These are phyloP conservation scores for Polyporus tsugae DNA, from an alignment of 1,284 basidiomycete species.

Conservation along the genomic window DNA sequence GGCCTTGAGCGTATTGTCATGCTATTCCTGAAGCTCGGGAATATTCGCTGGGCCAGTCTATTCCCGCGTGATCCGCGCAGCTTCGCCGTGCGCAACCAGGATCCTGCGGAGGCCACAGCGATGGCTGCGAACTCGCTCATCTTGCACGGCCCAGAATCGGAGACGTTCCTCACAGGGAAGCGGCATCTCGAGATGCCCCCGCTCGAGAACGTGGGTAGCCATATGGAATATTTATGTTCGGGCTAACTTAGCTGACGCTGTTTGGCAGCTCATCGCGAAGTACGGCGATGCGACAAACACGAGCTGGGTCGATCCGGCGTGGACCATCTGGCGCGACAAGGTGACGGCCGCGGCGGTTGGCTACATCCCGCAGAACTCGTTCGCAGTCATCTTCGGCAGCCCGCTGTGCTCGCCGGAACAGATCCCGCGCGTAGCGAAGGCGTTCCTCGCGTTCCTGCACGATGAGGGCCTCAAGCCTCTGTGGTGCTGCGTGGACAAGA, in stretches of 20 bases:
- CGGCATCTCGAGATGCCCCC: slow-evolving; percentile 43
- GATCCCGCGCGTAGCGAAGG: slow-evolving; percentile 49
- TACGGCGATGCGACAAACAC: slow-evolving; percentile 66
- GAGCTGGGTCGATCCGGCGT: slow-evolving; percentile 63
- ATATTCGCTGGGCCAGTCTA: slow-evolving; percentile 70
- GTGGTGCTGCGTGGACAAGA: slow-evolving; percentile 57
- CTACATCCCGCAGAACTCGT: slow-evolving; percentile 48
- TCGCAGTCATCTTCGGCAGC: slow-evolving; percentile 56
- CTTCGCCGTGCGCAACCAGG: slow-evolving; percentile 43
- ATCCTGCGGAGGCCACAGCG: slow-evolving; percentile 39
- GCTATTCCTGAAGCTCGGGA: slow-evolving; percentile 68
- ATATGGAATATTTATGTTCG: neutral
- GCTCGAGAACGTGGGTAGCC: slow-evolving; percentile 42
- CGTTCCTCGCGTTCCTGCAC: slow-evolving; percentile 49
- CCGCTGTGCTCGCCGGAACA: slow-evolving; percentile 57
- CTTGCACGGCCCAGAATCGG: slow-evolving; percentile 43
- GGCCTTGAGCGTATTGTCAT: slow-evolving; percentile 72
- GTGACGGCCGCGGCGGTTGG: slow-evolving; percentile 57
- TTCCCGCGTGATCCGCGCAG: slow-evolving; percentile 72
- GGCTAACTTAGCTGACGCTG: neutral
- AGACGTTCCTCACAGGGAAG: slow-evolving; percentile 40
- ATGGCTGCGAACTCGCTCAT: slow-evolving; percentile 40
- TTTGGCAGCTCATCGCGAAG: slow-evolving; percentile 53
- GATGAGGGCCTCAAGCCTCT: slow-evolving; percentile 56
- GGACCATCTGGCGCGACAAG: slow-evolving; percentile 58